Evolutionary conservation across 1,284 basidiomycete species (phyloP), one percentile per base, ranked within the genome.

Genomic region (Apiotrichum sp.): DNA sequence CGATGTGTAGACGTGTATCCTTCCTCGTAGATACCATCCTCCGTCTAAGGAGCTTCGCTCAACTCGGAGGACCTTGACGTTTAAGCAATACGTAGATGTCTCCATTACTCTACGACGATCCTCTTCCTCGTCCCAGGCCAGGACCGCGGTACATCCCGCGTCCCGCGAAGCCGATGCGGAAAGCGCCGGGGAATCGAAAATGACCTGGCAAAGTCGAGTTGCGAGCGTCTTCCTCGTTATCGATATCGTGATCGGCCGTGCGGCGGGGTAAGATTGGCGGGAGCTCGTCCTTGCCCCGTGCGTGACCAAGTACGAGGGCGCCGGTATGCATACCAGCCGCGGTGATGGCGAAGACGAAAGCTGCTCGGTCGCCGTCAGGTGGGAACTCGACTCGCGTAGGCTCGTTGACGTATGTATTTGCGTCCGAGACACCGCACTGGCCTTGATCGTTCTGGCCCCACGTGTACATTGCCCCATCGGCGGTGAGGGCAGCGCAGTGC

Each of bases 241-340:
- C 47, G 35, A 38, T 14, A 11, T 47, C 47, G 35, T 16, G 35
- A 35, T 38, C 47, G 16, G 35, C 14, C 3, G 4, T n/a, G 3
- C 47, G 47, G 14, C 22, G 16, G 4, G 31, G 29, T 3, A 6
- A 1, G 22, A 47, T 38, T 3, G 47, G 47, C 35, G 47, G 47
- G 16, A 47, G 47, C 29, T 51, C 49, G n/a, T 33, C 41, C 48
- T 49, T 41, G 3, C 35, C 40, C 35, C 49, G 50, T 14, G 48
- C 35, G 45, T 60, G 61, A 68, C 90, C 87, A 34, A 93, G 86
- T 1, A 89, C 87, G 48, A 93, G 77, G 0, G 89, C 89, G 9
- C 89, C 91, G 56, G 83, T 87, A 67, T 93, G 91, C 89, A 89
- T 91, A 11, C 90, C 91, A 0, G 84, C 82, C 4, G 89, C 88